Evolutionary conservation across 805 yeast species (phyloP).

Genomic region (Ogataea henricii): DNA sequence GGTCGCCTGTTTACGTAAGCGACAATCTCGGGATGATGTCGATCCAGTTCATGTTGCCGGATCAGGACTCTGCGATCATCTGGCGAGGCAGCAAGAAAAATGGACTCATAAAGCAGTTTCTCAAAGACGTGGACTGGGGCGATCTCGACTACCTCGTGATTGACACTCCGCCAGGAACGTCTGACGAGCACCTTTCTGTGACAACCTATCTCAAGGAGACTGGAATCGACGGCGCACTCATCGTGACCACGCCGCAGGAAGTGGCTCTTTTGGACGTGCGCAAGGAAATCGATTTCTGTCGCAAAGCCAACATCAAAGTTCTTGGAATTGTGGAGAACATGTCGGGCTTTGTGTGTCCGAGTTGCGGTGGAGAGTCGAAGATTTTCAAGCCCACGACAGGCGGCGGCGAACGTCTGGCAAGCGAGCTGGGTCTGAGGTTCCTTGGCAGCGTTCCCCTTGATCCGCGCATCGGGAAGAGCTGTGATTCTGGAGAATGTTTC

Average conservation of each 20-base stretch:
- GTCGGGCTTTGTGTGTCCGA: constrained; percentile 98
- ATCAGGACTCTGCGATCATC: constrained; percentile 87
- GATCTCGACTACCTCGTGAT: constrained; percentile 80
- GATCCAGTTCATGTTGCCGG: constrained; percentile 92
- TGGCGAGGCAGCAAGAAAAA: constrained; percentile 98
- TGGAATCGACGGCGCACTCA: constrained; percentile 92
- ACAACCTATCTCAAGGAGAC: constrained; percentile 84
- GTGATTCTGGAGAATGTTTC: constrained; percentile 86
- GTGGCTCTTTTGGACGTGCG: constrained; percentile 93
- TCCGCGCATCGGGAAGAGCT: constrained; percentile 87
- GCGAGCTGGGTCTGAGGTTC: constrained; percentile 75
- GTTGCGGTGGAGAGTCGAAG: constrained; percentile 84
- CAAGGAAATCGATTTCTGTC: constrained; percentile 93
- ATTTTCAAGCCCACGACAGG: constrained; percentile 96
- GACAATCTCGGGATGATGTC: constrained; percentile 96
- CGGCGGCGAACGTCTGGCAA: constrained; percentile 84
- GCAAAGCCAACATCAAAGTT: constrained; percentile 82
- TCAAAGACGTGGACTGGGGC: constrained; percentile 97
- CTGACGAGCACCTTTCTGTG: constrained; percentile 94
- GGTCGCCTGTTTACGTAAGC: constrained; percentile 95
- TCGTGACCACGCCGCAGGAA: constrained; percentile 97
- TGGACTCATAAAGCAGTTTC: constrained; percentile 87
- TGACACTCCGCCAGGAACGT: constrained; percentile 98
- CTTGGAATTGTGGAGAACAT: constrained; percentile 94
- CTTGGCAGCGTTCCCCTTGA: constrained; percentile 94